phyloP scores from a whole-genome alignment of 768 basidiomycete species.

The Lactifluus echinatus region DNA sequence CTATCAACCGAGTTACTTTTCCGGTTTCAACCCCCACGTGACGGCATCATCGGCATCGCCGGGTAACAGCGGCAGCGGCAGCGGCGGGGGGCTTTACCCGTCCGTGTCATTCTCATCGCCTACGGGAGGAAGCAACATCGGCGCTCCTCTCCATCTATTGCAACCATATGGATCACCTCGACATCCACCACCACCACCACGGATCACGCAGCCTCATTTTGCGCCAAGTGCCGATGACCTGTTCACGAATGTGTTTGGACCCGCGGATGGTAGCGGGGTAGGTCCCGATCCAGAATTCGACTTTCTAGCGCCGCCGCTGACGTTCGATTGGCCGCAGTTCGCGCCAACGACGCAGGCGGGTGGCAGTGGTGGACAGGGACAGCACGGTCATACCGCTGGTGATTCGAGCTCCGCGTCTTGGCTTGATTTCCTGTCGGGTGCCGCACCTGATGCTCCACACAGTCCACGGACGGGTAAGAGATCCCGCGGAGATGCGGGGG shows the following conservation, averaged over 20 bases:
- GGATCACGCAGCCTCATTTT: slow-evolving; percentile 11
- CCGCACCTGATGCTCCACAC: slow-evolving; percentile 5
- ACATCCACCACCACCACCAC: slow-evolving; percentile 18
- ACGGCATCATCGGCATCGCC: slow-evolving; percentile 1
- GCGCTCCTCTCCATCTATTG: background rate
- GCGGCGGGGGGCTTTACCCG: background rate
- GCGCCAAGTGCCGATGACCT: slow-evolving; percentile 12
- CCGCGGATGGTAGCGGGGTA: slow-evolving; percentile 17
- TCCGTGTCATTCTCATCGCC: slow-evolving; percentile 9
- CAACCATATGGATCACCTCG: slow-evolving; percentile 5
- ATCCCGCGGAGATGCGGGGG: slow-evolving; percentile 10
- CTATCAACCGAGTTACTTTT: slow-evolving; percentile 4
- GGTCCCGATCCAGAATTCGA: slow-evolving; percentile 18
- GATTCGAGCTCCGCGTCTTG: slow-evolving; percentile 12
- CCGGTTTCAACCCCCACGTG: background rate
- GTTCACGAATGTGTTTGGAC: slow-evolving; percentile 21
- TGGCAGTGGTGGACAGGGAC: background rate
- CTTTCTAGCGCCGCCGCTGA: slow-evolving; percentile 19
- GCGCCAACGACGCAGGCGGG: slow-evolving; percentile 13
- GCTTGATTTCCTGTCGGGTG: slow-evolving; percentile 19
- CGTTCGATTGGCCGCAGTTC: slow-evolving; percentile 23
- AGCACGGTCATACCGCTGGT: background rate
- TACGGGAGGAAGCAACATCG: background rate
- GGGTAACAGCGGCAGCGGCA: background rate
- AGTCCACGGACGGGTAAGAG: slow-evolving; percentile 12